Conservation (phyloP, 257 asterid genomes). For the Misopates orontium region DNA sequence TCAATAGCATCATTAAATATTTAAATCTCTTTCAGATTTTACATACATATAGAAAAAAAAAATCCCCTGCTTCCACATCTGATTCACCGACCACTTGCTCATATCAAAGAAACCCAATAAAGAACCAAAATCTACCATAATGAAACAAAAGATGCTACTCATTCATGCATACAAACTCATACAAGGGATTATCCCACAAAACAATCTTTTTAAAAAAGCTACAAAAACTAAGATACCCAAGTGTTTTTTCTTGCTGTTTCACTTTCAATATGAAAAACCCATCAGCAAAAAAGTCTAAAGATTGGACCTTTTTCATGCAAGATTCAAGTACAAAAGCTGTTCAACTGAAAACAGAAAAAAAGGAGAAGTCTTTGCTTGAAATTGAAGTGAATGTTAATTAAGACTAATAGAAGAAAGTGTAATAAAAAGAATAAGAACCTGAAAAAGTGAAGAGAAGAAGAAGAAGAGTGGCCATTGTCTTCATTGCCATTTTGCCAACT, state of each 20-base stretch:
- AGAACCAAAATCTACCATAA: background rate
- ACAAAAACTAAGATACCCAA: slow-evolving; percentile 7
- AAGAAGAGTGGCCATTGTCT: slow-evolving; percentile 58
- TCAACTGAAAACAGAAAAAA: background rate
- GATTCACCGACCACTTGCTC: slow-evolving; percentile 1
- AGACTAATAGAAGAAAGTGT: no score
- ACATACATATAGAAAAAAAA: background rate
- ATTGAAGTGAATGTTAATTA: background rate
- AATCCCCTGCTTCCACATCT: background rate
- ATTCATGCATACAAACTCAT: no score
- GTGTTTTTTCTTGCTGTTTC: background rate
- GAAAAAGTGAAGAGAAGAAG: slow-evolving; percentile 47
- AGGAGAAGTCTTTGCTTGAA: background rate
- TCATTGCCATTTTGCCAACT: slow-evolving; percentile 56
- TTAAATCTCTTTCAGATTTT: background rate
- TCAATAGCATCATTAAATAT: background rate
- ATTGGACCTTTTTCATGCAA: slow-evolving; percentile 12
- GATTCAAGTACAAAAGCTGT: background rate
- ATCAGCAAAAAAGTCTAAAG: background rate
- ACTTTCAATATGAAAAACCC: background rate
- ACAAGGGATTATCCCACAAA: background rate
- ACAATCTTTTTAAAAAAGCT: background rate
- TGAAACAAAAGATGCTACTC: no score
- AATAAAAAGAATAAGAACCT: slow-evolving; percentile 47
- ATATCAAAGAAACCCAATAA: background rate